phyloP scores from a whole-genome alignment of 768 basidiomycete species.

The Amanita inopinata region DNA sequence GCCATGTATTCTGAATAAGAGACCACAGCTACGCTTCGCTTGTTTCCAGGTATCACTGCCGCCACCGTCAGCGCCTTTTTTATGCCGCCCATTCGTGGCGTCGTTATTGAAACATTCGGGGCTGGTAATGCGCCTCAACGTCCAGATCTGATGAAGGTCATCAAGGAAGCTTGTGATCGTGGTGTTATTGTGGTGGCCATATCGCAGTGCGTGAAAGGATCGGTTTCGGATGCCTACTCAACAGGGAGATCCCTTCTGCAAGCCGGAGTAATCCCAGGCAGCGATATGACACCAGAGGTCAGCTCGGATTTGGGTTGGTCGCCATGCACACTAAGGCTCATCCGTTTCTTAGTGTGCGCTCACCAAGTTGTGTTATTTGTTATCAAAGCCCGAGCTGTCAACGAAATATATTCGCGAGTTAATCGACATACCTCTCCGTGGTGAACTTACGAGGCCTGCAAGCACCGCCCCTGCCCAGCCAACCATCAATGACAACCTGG shows the following conservation, averaged over 20 bases:
- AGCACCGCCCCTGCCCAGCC: constrained; percentile 33
- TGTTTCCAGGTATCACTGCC: constrained; percentile 82
- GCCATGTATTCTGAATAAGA: constrained; percentile 3
- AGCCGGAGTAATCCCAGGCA: constrained; percentile 74
- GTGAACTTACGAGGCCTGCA: constrained; percentile 66
- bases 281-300: constrained; percentile 96
- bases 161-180: constrained; percentile 73
- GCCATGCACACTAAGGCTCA: too few species aligned
- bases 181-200: constrained; percentile 88
- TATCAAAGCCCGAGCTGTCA: constrained; percentile 76
- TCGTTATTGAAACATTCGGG: constrained; percentile 87
- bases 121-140: constrained; percentile 89
- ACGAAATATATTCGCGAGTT: constrained; percentile 61
- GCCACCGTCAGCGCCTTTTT: constrained; percentile 71
- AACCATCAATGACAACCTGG: constrained; percentile 38
- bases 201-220: constrained; percentile 81
- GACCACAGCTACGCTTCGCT: constrained; percentile 60
- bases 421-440: constrained; percentile 72
- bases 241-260: constrained; percentile 62
- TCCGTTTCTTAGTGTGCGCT: constrained; percentile 75
- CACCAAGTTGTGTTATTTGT: constrained; percentile 80
- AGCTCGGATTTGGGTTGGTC: too few species aligned
- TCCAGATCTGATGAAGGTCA: constrained; percentile 59
- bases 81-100: constrained; percentile 62
- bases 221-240: constrained; percentile 78